Conservation (phyloP, 495 filamentous ascomycete species). For the Hamigera avellanea region DNA sequence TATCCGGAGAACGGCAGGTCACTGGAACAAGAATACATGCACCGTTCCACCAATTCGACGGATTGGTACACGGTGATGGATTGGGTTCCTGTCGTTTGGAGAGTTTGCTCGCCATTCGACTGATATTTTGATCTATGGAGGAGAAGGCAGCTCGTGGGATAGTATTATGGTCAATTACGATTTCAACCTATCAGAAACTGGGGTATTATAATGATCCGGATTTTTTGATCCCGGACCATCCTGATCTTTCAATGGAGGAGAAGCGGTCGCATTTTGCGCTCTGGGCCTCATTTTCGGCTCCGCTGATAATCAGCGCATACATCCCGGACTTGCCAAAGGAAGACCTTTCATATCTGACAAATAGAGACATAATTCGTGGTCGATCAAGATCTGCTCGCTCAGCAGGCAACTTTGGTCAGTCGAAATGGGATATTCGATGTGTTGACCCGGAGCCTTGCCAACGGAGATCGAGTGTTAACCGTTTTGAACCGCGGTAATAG, state of each 20-base stretch:
- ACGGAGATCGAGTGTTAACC: constrained; percentile 20
- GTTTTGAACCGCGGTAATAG: constrained; percentile 20
- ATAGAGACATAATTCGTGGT: constrained; percentile 27
- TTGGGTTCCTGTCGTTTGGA: constrained; percentile 21
- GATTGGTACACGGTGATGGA: constrained; percentile 31
- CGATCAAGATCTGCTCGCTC: constrained; percentile 26
- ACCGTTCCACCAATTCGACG: constrained; percentile 17
- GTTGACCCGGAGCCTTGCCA: constrained; percentile 17
- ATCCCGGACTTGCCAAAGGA: constrained; percentile 22
- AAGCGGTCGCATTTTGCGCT: constrained; percentile 30
- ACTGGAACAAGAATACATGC: constrained; percentile 21
- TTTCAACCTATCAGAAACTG: constrained; percentile 26
- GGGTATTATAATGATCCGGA: constrained; percentile 35
- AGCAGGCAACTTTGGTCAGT: constrained; percentile 29
- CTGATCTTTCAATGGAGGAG: constrained; percentile 20
- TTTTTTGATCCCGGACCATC: constrained; percentile 30
- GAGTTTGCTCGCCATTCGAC: constrained; percentile 31
- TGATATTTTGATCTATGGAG: constrained; percentile 27
- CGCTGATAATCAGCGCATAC: constrained; percentile 30
- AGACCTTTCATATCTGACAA: constrained; percentile 21
- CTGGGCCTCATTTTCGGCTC: constrained; percentile 27
- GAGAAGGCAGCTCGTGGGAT: constrained; percentile 23
- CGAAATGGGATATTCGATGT: constrained; percentile 21
- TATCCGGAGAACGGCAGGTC: constrained; percentile 13
- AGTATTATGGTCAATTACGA: constrained; percentile 32